Conservation (phyloP, 164 flowering plant species). For the Aristolochia contorta region DNA sequence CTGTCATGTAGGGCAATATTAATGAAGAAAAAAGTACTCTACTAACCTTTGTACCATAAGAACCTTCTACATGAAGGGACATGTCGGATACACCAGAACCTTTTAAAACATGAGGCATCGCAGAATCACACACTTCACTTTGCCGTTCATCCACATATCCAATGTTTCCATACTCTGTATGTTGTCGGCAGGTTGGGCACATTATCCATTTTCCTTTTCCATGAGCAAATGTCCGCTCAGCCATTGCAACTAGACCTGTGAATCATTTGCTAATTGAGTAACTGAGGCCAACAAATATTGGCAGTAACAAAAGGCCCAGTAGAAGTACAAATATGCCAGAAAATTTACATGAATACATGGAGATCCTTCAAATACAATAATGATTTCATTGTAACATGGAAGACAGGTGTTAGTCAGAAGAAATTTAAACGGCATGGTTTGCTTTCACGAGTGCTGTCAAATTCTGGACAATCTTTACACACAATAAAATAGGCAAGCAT, state of each 20-base stretch:
- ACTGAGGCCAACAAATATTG: too few relatives aligned
- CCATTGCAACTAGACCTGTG: constrained; percentile 77
- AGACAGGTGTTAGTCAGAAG: too few relatives aligned
- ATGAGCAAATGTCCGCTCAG: constrained; percentile 33
- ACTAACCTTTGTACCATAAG: constrained; percentile 89
- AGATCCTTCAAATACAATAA: too few relatives aligned
- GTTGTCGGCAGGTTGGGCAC: constrained; percentile 93
- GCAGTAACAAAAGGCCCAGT: too few relatives aligned
- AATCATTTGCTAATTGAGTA: neutral
- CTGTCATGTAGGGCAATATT: neutral
- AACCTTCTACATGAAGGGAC: constrained; percentile 61
- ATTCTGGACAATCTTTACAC: too few relatives aligned
- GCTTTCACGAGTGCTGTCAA: too few relatives aligned
- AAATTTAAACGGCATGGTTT: too few relatives aligned
- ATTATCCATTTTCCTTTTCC: constrained; percentile 58
- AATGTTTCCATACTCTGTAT: constrained; percentile 61
- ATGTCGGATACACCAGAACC: constrained; percentile 36
- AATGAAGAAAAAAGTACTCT: neutral
- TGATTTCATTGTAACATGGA: too few relatives aligned
- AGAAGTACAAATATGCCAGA: too few relatives aligned
- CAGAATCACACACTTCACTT: constrained; percentile 19
- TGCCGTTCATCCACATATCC: constrained; percentile 67
- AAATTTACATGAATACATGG: too few relatives aligned
- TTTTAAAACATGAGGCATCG: constrained; percentile 15
- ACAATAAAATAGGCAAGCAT: too few relatives aligned